Percentiles rank a stretch among this genome's conserved stretches.
Evolutionary conservation across 2,329 filamentous ascomycete species (phyloP).

Genomic region (Penicillium polonicum): DNA sequence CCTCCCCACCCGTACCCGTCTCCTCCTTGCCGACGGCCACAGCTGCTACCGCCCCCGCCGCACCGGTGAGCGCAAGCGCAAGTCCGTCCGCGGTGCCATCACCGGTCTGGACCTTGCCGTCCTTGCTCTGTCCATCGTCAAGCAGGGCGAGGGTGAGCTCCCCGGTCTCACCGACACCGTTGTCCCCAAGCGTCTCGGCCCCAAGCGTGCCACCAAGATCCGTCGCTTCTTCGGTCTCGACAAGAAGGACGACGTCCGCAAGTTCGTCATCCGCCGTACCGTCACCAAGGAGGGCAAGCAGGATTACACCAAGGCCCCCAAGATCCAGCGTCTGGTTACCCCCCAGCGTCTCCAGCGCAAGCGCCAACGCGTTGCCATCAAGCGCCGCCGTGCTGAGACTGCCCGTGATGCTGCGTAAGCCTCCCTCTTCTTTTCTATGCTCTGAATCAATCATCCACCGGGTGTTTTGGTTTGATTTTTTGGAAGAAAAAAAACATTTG

Average conservation of each 20-base stretch:
- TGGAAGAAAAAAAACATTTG: background rate
- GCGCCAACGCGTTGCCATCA: constrained; percentile 95
- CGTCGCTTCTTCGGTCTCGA: constrained; percentile 98
- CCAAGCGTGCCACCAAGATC: constrained; percentile 99
- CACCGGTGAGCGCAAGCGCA: constrained; percentile 98
- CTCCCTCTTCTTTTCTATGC: constrained; percentile 28
- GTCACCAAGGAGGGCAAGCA: constrained; percentile 95
- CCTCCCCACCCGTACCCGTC: constrained; percentile 96
- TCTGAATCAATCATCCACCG: background rate
- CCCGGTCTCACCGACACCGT: constrained; percentile 96
- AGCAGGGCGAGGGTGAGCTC: constrained; percentile 94
- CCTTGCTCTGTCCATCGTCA: constrained; percentile 90
- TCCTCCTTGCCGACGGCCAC: constrained; percentile 94
- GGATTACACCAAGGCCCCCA: constrained; percentile 99
- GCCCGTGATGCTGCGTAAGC: constrained; percentile 98
- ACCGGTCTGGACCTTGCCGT: constrained; percentile 94
- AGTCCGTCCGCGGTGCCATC: constrained; percentile 96
- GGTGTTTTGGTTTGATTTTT: constrained; percentile 30
- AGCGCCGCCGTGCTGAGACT: constrained; percentile 95
- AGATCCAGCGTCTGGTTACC: constrained; percentile 99
- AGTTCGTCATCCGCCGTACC: constrained; percentile 99
- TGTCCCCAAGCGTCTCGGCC: constrained; percentile 97
- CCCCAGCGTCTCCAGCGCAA: constrained; percentile 99
- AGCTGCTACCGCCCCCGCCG: constrained; percentile 98
- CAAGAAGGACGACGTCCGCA: constrained; percentile 99